These are phyloP conservation scores for Penicillium malachiteum DNA, from an alignment of 495 filamentous ascomycete species.

Conservation along the genomic window DNA sequence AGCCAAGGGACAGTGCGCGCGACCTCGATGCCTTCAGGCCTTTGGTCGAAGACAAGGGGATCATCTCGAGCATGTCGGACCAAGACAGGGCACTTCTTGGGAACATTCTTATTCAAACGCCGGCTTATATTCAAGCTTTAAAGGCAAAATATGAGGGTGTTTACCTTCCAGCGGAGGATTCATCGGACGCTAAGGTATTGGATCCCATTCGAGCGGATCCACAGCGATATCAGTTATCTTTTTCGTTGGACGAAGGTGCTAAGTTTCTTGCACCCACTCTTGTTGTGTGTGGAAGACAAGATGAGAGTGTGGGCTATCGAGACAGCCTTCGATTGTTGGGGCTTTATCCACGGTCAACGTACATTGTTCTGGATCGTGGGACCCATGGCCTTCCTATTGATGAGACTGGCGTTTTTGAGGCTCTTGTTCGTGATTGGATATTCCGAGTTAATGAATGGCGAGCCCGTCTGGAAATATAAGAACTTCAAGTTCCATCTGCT, in stretches of 20 bases:
- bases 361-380: constrained; percentile 30
- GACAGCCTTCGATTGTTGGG: constrained; percentile 33
- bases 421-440: constrained; percentile 34
- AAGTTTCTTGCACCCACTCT: constrained; percentile 33
- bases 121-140: constrained; percentile 24
- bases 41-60: constrained; percentile 22
- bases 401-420: constrained; percentile 30
- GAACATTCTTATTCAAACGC: constrained; percentile 29
- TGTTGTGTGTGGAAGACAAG: constrained; percentile 30
- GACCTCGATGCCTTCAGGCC: constrained; percentile 29
- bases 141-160: constrained; percentile 25
- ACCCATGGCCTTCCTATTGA: constrained; percentile 34
- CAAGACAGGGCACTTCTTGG: constrained; percentile 28
- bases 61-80: constrained; percentile 24
- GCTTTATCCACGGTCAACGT: constrained; percentile 33
- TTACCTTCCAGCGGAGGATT: constrained; percentile 21
- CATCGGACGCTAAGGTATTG: constrained; percentile 24
- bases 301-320: constrained; percentile 30
- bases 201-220: constrained; percentile 30
- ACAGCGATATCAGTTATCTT: constrained; percentile 27
- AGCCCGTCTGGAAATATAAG: not conserved
- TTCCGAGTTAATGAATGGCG: constrained; percentile 15
- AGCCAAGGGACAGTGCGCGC: constrained; percentile 25
- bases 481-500: too few species aligned
- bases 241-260: constrained; percentile 14